Evolutionary conservation across 2,329 filamentous ascomycete genomes (phyloP), one percentile per base, ranked within the genome.

Genomic region (Sporothrix pallida): DNA sequence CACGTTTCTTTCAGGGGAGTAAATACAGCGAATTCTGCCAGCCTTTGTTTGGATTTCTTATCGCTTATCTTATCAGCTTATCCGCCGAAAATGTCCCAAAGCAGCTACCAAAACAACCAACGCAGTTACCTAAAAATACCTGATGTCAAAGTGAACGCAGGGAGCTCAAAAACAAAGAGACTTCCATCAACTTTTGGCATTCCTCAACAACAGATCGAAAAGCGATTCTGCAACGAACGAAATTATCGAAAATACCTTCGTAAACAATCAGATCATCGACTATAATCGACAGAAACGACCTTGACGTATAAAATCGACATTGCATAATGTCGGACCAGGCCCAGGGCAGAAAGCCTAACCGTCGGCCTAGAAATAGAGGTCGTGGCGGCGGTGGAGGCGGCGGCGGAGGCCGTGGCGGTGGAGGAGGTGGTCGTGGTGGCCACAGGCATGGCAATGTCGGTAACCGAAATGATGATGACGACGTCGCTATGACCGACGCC

Each of bases 51-150:
- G 31, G 31, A 3, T 7, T 3, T 3, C 67, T 58, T 70, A 60
- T 70, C 68, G 3, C 17, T n/a, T 70, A 48, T 73, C 72, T 73
- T 58, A 73, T 65, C 72, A 15, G 2, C 31, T 46, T 73, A 73
- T 73, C 67, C 6, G 2, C 4, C 23, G 62, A 70, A 48, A 48
- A 44, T 26, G 42, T 48, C 12, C 37, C 31, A 42, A 70, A 70
- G 44, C 52, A 37, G 37, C 5, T 15, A 17, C 31, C 52, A 46
- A 70, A 58, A 70, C 37, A 60, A 37, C 5, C 12, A n/a, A 17
- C 68, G 31, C 31, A 37, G 31, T 37, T 6, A 37, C 31, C 31
- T 7, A 37, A 37, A 37, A 37, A 37, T 37, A 37, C 3, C 31
- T 37, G 31, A 37, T 5, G 31, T 37, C 9, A 46, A 46, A 67